Base-by-base conservation (phyloP, 2,329 filamentous ascomycete species). In the Elsinoe batatas region DNA sequence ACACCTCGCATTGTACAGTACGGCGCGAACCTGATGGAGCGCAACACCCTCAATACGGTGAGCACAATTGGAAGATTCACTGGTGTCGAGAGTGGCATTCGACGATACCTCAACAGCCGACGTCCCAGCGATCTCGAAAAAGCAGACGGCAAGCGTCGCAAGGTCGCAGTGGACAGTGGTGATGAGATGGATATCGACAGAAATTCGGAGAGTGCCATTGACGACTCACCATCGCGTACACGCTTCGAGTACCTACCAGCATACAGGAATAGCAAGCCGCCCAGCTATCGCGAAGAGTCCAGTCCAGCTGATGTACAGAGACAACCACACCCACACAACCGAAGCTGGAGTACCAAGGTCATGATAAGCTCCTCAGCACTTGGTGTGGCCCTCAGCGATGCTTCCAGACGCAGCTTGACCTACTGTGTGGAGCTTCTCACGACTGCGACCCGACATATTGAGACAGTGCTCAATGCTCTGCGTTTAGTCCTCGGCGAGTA, bases 291-390 rank as follows among this genome's bases (percentile, higher is more conserved):
- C 42, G 63, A 67, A 57, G 64, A 68, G 58, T 60, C 59, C 38
- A 67, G 68, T 56, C 65, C 67, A 17, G 58, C 61, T 38, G 60
- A 61, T 44, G 51, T 58, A 20, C 58, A 68, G 44, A 57, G 67
- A 42, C 57, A 56, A 44, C 46, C 64, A n/a, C 59, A 65, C 62
- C 61, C 68, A 43, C 67, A 70, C 22, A 78, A 75, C 32, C 62
- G 67, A 10, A 69, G 63, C 38, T 94, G 90, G 89, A 88, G 87
- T 59, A 88, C 87, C 10, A 65, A 90, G 12, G 75, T 96, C 15
- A 87, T 95, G 61, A 87, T 95, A 68, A 91, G 88, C 4, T 96
- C 91, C 0, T 95, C 90, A 0, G 91, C 90, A 0, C 78, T 97
- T 0, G 90, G 90, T 60, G 85, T 95, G 13, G 90, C 93, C 1